phyloP scores from a whole-genome alignment of 257 asterid genomes.

The Fraxinus americana region DNA sequence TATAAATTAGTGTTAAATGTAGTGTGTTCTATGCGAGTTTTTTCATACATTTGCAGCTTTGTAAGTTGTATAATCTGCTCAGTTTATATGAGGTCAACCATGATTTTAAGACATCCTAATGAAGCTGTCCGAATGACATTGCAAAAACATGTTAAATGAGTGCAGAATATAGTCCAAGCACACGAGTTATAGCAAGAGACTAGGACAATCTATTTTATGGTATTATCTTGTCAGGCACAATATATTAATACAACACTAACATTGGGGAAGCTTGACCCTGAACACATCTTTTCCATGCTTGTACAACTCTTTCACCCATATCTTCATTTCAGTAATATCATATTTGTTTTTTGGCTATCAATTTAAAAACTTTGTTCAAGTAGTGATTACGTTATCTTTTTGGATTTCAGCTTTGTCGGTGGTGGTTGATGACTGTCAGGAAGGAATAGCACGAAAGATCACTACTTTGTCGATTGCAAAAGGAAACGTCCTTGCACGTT shows the following conservation, averaged over 20 bases:
- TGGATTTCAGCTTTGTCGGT: constrained; percentile 15
- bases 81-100: no score
- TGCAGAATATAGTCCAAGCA: background rate
- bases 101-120: background rate
- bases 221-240: background rate
- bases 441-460: no score
- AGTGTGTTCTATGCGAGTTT: no score
- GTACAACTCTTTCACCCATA: constrained; percentile 17
- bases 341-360: background rate
- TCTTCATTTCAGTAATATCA: constrained; percentile 16
- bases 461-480: no score
- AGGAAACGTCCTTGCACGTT: no score
- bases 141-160: no score
- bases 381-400: constrained; percentile 25
- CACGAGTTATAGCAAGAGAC: background rate
- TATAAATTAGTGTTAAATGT: no score
- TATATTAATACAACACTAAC: background rate
- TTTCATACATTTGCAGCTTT: no score
- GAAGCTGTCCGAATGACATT: background rate
- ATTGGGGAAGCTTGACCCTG: background rate
- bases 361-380: constrained; percentile 17
- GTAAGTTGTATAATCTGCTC: no score
- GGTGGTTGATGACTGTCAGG: no score
- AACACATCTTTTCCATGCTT: background rate
- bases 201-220: background rate